A percentile compares a stretch with the other conserved stretches of the same genome.
phyloP scores from a whole-genome alignment of 2,329 filamentous ascomycete species.

The Alternaria sp. region DNA sequence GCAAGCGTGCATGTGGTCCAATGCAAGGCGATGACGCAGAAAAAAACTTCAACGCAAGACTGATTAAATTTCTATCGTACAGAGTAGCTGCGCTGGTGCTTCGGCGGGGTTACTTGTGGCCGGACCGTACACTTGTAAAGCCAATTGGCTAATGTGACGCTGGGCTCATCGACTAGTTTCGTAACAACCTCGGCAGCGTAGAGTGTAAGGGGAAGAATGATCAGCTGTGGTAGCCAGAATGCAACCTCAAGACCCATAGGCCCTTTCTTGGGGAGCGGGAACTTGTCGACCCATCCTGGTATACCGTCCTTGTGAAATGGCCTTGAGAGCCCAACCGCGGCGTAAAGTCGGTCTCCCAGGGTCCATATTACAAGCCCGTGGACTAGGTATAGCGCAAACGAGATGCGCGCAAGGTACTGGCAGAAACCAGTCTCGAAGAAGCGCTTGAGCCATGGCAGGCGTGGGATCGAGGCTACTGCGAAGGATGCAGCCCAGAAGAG shows the following conservation, averaged over 20 bases:
- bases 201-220: slow-evolving; percentile 50
- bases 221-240: slow-evolving; percentile 67
- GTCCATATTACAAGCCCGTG: slow-evolving; percentile 59
- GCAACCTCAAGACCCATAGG: slow-evolving; percentile 65
- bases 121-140: slow-evolving; percentile 60
- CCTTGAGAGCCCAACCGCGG: slow-evolving; percentile 65
- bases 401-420: slow-evolving; percentile 66
- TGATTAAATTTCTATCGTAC: slow-evolving; percentile 1
- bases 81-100: slow-evolving; percentile 13
- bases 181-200: slow-evolving; percentile 46
- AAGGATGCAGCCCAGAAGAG: slow-evolving; percentile 68
- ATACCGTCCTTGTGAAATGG: slow-evolving; percentile 61
- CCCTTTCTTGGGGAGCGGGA: slow-evolving; percentile 64
- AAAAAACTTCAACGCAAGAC: not conserved
- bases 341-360: slow-evolving; percentile 67
- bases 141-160: slow-evolving; percentile 61
- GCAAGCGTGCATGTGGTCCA: not conserved
- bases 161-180: slow-evolving; percentile 58
- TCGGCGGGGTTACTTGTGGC: slow-evolving; percentile 11
- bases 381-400: slow-evolving; percentile 66
- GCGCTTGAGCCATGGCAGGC: slow-evolving; percentile 60
- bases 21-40: not conserved
- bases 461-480: slow-evolving; percentile 64
- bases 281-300: slow-evolving; percentile 64
- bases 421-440: slow-evolving; percentile 60